Percentiles rank a stretch among this genome's conserved stretches.
phyloP scores from a whole-genome alignment of 2,329 filamentous ascomycete species.

The Sporothrix sp. region DNA sequence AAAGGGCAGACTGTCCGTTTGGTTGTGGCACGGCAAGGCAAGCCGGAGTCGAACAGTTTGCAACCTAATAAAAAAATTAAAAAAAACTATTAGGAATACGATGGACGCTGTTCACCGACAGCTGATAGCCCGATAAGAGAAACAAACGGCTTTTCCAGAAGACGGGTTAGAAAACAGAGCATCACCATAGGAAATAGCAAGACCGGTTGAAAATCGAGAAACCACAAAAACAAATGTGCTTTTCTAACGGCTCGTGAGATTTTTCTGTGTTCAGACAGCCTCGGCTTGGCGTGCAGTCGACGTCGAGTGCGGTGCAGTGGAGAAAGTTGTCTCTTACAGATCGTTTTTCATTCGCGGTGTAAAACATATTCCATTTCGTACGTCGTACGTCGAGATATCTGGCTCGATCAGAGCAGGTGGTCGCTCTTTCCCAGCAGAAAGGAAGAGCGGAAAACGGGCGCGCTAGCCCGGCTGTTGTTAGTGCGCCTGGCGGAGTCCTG shows the following conservation, averaged over 20 bases:
- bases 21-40: too few species aligned
- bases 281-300: not conserved
- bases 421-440: too few species aligned
- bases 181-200: not conserved
- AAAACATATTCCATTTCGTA: slow-evolving; percentile 4
- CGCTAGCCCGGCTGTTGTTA: too few species aligned
- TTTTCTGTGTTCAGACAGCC: too few species aligned
- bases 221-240: not conserved
- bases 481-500: too few species aligned
- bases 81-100: not conserved
- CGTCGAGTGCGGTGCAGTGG: not conserved
- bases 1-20: too few species aligned
- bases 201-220: too few species aligned
- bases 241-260: not conserved
- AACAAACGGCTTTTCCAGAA: not conserved
- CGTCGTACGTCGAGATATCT: not conserved
- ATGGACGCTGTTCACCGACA: not conserved
- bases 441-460: too few species aligned
- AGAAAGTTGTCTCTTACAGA: too few species aligned
- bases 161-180: not conserved
- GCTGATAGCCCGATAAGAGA: not conserved
- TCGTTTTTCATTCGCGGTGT: too few species aligned
- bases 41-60: too few species aligned
- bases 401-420: too few species aligned
- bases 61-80: not conserved